These are phyloP conservation scores for Zygoascus biomembranicola DNA, from an alignment of 805 yeast genomes.

Conservation along the genomic window DNA sequence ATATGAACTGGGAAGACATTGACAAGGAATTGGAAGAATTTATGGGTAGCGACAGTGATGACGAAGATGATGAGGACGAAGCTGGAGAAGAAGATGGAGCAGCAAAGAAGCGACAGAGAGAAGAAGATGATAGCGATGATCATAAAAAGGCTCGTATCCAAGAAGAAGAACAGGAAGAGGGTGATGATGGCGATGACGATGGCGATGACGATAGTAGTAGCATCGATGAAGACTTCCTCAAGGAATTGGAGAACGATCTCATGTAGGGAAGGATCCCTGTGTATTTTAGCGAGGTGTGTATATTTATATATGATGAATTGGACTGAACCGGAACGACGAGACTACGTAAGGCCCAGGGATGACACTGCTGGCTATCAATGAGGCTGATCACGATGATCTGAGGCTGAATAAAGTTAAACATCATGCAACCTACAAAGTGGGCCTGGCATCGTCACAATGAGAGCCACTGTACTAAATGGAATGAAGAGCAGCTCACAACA, in stretches of 20 bases:
- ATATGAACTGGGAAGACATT: slow-evolving; percentile 42
- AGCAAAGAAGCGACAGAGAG: slow-evolving; percentile 12
- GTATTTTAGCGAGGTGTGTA: neutral
- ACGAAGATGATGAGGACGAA: slow-evolving; percentile 25
- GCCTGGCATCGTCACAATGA: neutral
- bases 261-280: slow-evolving; percentile 7
- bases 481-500: neutral
- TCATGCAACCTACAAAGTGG: neutral
- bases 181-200: slow-evolving; percentile 13
- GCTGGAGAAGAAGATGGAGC: slow-evolving; percentile 19
- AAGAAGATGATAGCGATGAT: slow-evolving; percentile 13
- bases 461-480: neutral
- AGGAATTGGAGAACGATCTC: slow-evolving; percentile 23
- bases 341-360: no score
- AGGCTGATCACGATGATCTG: neutral
- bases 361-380: neutral
- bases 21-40: slow-evolving; percentile 50
- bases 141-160: slow-evolving; percentile 9
- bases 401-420: neutral
- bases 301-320: neutral
- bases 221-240: slow-evolving; percentile 15
- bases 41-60: slow-evolving; percentile 25
- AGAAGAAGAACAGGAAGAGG: slow-evolving; percentile 5
- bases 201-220: slow-evolving; percentile 20
- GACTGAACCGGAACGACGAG: neutral